Conservation (phyloP, 2,329 filamentous ascomycete species). For the Trichoderma sp. region DNA sequence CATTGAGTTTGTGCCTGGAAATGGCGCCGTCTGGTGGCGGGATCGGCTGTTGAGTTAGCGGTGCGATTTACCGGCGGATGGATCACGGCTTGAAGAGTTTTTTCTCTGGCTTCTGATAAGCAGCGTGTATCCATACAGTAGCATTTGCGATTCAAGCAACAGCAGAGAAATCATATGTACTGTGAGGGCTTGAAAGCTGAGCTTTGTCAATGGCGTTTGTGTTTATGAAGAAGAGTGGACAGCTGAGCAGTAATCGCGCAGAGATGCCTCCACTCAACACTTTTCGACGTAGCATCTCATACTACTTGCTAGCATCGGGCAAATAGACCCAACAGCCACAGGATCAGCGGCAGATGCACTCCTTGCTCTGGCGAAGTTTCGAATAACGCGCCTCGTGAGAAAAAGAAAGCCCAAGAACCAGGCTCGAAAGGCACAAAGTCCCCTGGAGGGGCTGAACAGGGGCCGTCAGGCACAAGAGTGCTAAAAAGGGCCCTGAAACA, state of each 20-base stretch:
- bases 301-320: background rate
- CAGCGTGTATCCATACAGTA: background rate
- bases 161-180: no score
- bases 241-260: background rate
- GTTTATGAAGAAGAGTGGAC: background rate
- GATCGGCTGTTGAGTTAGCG: background rate
- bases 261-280: background rate
- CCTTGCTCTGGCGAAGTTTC: background rate
- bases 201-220: background rate
- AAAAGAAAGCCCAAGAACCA: background rate
- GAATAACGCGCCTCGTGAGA: background rate
- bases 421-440: background rate
- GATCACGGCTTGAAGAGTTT: slow-evolving; percentile 7
- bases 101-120: background rate
- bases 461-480: background rate
- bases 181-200: no score
- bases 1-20: slow-evolving; percentile 14
- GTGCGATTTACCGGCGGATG: background rate
- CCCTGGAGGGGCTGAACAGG: background rate
- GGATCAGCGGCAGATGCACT: background rate
- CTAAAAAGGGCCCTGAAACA: slow-evolving; percentile 8
- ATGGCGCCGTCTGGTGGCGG: background rate
- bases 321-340: background rate
- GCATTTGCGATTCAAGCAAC: background rate
- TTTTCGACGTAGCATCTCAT: no score